Evolutionary conservation across 2,329 filamentous ascomycete genomes (phyloP).

Genomic region (Fusarium cyanostomum): DNA sequence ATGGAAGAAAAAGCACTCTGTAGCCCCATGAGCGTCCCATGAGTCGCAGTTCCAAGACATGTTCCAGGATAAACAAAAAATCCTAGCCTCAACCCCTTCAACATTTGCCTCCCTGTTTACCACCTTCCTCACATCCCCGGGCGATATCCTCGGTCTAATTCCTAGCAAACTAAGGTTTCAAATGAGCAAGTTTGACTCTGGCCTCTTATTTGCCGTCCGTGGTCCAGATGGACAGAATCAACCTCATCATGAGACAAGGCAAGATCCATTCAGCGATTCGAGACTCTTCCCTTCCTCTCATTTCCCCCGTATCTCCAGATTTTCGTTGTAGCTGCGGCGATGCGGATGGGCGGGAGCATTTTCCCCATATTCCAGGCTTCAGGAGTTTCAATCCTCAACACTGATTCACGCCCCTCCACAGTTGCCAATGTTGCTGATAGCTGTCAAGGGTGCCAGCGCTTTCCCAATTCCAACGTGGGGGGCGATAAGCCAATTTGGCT

Average conservation of each 20-base stretch:
- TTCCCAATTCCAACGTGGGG: slow-evolving; percentile 28
- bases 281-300: slow-evolving; percentile 4
- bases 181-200: slow-evolving; percentile 6
- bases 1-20: slow-evolving; percentile 20
- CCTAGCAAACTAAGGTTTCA: too few relatives aligned
- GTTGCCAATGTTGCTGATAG: slow-evolving; percentile 14
- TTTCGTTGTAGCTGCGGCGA: slow-evolving; percentile 15
- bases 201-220: slow-evolving; percentile 23
- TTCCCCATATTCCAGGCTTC: slow-evolving; percentile 38
- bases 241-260: slow-evolving; percentile 34
- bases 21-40: slow-evolving; percentile 16
- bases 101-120: slow-evolving; percentile 32
- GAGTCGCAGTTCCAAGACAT: slow-evolving; percentile 26
- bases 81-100: slow-evolving; percentile 10
- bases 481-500: slow-evolving; percentile 33
- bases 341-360: slow-evolving; percentile 29
- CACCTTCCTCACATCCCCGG: slow-evolving; percentile 36
- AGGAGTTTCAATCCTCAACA: slow-evolving; percentile 17
- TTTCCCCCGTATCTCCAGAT: slow-evolving; percentile 6
- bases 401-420: slow-evolving; percentile 2
- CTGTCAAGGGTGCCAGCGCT: slow-evolving; percentile 29
- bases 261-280: slow-evolving; percentile 23
- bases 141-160: slow-evolving; percentile 30
- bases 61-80: slow-evolving; percentile 13
- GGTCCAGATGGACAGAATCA: slow-evolving; percentile 21